Base-by-base conservation (phyloP, 495 filamentous ascomycete species). In the Cercophora samala region DNA sequence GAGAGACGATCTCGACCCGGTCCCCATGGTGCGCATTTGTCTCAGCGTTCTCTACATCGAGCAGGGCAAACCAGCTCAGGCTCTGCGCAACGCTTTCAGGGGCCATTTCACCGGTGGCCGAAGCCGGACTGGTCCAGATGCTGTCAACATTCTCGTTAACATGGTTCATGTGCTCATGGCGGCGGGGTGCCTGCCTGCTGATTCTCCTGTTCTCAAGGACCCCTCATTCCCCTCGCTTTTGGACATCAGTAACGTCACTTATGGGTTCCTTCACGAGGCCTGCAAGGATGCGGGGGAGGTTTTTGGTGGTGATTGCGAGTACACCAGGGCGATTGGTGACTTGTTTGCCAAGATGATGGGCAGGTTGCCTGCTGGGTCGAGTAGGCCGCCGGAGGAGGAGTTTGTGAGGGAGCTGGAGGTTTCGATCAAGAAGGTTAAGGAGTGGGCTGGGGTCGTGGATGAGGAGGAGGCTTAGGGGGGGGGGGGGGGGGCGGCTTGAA, bases 111-210 rank as follows among this genome's bases (percentile, higher is more conserved):
- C 66, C 42, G 62, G 52, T 26, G 42, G 42, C 13, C 6, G 37
- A 17, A 63, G 64, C 22, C 61, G 56, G 0, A n/a, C 3, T 17
- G 71, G 70, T 1, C 68, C 67, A 1, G 64, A 69, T 2, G 74
- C 64, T 62, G 70, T 74, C 51, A 71, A 72, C 26, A 70, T 71
- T 24, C 67, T 74, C 68, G 8, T 71, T 4, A 67, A 71, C 5
- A 22, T 71, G 24, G 23, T 68, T 22, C 29, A 22, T 1, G 21
- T 68, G 1, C 64, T 74, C 54, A 25, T 72, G 1, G 61, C 23
- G 2, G 26, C 64, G 8, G 64, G 65, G 0, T 55, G 54, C 11
- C 51, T 68, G 26, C 46, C 63, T 0, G 52, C 62, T 1, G 67
- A 70, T 8, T 15, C 32, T 19, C 32, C 63, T 1, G 24, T 60